Evolutionary conservation across 129 eudicot genomes (phyloP).

Genomic region (Artemisia tridentata): DNA sequence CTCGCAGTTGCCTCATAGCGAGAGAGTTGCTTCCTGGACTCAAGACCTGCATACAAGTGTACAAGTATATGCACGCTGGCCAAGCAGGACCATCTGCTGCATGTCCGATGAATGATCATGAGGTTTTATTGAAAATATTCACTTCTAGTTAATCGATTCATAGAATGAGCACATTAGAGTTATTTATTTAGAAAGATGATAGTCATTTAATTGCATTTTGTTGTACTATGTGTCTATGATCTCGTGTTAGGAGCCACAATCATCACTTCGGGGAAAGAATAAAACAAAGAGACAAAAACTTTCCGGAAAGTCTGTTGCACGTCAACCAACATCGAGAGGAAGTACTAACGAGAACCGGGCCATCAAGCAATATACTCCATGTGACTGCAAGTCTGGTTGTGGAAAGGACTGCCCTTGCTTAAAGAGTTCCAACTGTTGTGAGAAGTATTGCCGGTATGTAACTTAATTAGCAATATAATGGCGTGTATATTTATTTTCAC

Average conservation of each 20-base stretch:
- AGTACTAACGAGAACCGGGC: constrained; percentile 48
- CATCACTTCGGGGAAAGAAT: constrained; percentile 56
- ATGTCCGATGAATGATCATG: constrained; percentile 32
- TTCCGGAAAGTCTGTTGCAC: constrained; percentile 66
- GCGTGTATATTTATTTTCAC: not conserved
- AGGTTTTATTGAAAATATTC: constrained; percentile 26
- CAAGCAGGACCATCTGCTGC: constrained; percentile 23
- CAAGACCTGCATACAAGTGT: constrained; percentile 74
- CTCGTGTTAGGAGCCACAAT: not conserved
- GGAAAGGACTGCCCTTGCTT: constrained; percentile 79
- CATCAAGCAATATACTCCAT: constrained; percentile 64
- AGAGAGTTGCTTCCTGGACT: constrained; percentile 62
- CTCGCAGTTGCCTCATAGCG: constrained; percentile 76
- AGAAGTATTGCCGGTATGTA: constrained; percentile 83
- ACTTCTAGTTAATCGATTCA: no score
- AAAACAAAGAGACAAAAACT: constrained; percentile 42
- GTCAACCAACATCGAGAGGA: constrained; percentile 57
- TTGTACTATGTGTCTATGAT: no score
- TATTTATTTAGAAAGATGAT: no score
- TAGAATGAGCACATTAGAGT: no score
- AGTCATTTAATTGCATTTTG: no score
- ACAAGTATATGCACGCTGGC: constrained; percentile 50
- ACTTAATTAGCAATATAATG: not conserved
- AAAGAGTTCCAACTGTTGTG: constrained; percentile 64
- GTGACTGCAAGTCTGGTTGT: constrained; percentile 60